phyloP scores from a whole-genome alignment of 1,139 yeast genomes.

The Diutina sp. region DNA sequence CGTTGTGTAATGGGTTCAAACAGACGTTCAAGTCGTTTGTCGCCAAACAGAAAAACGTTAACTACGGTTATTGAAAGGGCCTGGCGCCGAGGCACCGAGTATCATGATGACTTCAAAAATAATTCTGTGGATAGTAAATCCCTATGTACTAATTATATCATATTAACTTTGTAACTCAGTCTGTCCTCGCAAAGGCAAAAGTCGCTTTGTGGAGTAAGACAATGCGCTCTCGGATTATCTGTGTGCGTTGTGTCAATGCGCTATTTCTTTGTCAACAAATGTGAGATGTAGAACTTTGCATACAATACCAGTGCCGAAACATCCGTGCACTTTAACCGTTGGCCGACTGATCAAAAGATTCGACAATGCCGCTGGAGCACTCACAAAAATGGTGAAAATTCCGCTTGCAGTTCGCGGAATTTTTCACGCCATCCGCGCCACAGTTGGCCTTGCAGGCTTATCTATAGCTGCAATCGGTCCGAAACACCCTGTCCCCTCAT shows the following conservation, averaged over 20 bases:
- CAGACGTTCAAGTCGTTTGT: conserved; percentile 32
- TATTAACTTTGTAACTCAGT: background rate
- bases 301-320: too few relatives aligned
- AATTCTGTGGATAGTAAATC: background rate
- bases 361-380: too few relatives aligned
- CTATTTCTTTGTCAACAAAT: too few relatives aligned
- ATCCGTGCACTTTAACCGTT: too few relatives aligned
- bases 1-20: conserved; percentile 91
- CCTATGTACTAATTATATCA: background rate
- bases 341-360: too few relatives aligned
- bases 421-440: background rate
- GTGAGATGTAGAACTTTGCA: too few relatives aligned
- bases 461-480: background rate
- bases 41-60: background rate
- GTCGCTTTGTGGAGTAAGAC: background rate
- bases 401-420: background rate
- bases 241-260: too few relatives aligned
- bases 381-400: too few relatives aligned
- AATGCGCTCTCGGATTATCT: too few relatives aligned
- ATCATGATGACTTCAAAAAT: background rate
- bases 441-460: background rate
- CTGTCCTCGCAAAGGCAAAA: background rate
- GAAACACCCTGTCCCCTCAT: background rate
- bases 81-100: background rate
- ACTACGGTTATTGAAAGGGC: background rate